phyloP scores from a whole-genome alignment of 208 protist genomes.

The Crithidia bombi region DNA sequence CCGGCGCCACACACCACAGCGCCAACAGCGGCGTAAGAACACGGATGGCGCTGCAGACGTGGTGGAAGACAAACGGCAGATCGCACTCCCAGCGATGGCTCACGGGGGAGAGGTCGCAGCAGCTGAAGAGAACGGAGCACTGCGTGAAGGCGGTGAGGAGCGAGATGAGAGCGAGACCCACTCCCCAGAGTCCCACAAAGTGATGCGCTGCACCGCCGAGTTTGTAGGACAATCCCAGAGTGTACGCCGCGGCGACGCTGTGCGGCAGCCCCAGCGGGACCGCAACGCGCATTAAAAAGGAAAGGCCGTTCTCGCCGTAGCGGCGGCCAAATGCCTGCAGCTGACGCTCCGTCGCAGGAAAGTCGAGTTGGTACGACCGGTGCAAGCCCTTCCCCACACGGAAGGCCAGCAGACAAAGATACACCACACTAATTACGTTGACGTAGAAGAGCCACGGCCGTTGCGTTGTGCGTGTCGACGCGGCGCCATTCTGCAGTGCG shows the following conservation, averaged over 20 bases:
- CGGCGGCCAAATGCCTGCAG: slow-evolving; percentile 37
- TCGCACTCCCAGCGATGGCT: slow-evolving; percentile 68
- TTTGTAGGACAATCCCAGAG: slow-evolving; percentile 45
- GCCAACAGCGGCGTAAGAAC: slow-evolving; percentile 54
- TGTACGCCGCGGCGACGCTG: slow-evolving; percentile 33
- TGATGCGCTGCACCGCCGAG: slow-evolving; percentile 56
- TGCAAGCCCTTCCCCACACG: slow-evolving; percentile 25
- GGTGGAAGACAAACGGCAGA: slow-evolving; percentile 72
- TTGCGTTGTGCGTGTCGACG: neutral
- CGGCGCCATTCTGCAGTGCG: neutral
- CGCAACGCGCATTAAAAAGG: slow-evolving; percentile 41
- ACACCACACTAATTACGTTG: slow-evolving; percentile 23
- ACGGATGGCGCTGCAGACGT: slow-evolving; percentile 58
- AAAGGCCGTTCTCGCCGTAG: slow-evolving; percentile 43
- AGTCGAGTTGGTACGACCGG: slow-evolving; percentile 45
- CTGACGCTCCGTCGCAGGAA: slow-evolving; percentile 49
- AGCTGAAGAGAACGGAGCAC: slow-evolving; percentile 51
- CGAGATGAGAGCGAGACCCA: slow-evolving; percentile 71
- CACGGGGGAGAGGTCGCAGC: slow-evolving; percentile 43
- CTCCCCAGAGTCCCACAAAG: slow-evolving; percentile 75
- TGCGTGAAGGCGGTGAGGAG: slow-evolving; percentile 56
- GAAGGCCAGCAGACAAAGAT: slow-evolving; percentile 18
- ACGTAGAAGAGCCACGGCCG: slow-evolving; percentile 44
- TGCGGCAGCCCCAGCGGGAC: slow-evolving; percentile 41
- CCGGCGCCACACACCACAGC: slow-evolving; percentile 62